Evolutionary conservation across 2,329 filamentous ascomycete genomes (phyloP).

Genomic region (Phoma sp.): DNA sequence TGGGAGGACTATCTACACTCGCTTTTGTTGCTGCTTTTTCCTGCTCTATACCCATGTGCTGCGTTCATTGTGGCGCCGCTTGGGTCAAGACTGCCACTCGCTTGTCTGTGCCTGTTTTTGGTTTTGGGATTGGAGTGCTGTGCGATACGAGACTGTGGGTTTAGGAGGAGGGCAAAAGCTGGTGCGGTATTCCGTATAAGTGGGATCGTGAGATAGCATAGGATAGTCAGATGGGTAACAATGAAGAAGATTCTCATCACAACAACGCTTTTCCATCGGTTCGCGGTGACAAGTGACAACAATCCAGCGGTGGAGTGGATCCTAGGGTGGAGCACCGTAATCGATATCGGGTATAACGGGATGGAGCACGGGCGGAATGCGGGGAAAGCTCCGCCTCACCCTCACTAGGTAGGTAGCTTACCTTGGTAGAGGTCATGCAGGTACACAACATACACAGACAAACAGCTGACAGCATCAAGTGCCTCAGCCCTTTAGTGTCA

Average conservation of each 20-base stretch:
- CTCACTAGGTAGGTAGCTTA: too few species aligned
- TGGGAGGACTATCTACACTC: neutral
- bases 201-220: neutral
- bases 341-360: neutral
- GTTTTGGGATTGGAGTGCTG: neutral
- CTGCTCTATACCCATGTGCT: constrained; percentile 12
- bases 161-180: neutral
- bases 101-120: constrained; percentile 5
- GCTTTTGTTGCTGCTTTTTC: constrained; percentile 6
- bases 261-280: neutral
- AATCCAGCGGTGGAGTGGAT: too few species aligned
- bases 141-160: constrained; percentile 1
- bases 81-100: constrained; percentile 18
- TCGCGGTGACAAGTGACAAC: too few species aligned
- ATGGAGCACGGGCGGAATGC: neutral
- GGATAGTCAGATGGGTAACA: constrained; percentile 1
- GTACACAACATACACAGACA: constrained; percentile 1
- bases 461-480: constrained; percentile 10
- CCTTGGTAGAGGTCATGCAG: constrained; percentile 5
- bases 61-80: constrained; percentile 10
- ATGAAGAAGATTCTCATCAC: neutral
- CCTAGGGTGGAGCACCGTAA: neutral
- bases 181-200: neutral
- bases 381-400: constrained; percentile 11
- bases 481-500: neutral